Percentiles rank a stretch among this genome's conserved stretches.
Evolutionary conservation across 108 stramenopile genomes (phyloP).

Genomic region (Skeletonema menzelii): DNA sequence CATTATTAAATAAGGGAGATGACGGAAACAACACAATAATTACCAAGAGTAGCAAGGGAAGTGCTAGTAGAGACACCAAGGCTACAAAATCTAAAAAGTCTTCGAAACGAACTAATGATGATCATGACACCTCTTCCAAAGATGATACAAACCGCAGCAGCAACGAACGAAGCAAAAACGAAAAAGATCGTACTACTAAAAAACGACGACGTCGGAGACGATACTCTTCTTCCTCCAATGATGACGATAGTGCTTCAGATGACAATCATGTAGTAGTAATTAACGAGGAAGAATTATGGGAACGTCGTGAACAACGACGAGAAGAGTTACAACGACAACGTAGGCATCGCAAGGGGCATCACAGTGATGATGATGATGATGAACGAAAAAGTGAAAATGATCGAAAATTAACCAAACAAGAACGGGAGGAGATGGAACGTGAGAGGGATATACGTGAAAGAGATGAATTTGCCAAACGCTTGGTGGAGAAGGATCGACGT

Average conservation of each 20-base stretch:
- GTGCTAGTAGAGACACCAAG: constrained; percentile 11
- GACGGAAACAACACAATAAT: constrained; percentile 20
- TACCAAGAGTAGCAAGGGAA: constrained; percentile 23
- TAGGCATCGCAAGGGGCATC: constrained; percentile 6
- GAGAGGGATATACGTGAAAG: constrained; percentile 88
- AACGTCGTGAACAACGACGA: constrained; percentile 27
- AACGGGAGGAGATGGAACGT: constrained; percentile 75
- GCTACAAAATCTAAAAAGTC: not conserved
- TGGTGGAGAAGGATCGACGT: constrained; percentile 79
- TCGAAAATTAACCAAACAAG: constrained; percentile 57
- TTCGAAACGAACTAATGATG: constrained; percentile 8
- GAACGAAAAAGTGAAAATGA: constrained; percentile 1
- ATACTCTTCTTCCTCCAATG: constrained; percentile 23
- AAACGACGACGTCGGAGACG: constrained; percentile 23
- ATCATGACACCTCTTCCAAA: too few relatives aligned
- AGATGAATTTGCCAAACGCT: constrained; percentile 91
- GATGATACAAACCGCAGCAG: not conserved
- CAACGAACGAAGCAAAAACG: not conserved
- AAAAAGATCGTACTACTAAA: not conserved
- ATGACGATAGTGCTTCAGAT: constrained; percentile 6
- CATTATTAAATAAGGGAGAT: constrained; percentile 9
- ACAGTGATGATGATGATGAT: not conserved
- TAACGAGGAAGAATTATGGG: constrained; percentile 29
- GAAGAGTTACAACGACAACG: constrained; percentile 25
- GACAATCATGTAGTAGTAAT: not conserved